These are phyloP conservation scores for Leptodontidium sp. DNA, from an alignment of 2,329 filamentous ascomycete genomes.

Conservation along the genomic window DNA sequence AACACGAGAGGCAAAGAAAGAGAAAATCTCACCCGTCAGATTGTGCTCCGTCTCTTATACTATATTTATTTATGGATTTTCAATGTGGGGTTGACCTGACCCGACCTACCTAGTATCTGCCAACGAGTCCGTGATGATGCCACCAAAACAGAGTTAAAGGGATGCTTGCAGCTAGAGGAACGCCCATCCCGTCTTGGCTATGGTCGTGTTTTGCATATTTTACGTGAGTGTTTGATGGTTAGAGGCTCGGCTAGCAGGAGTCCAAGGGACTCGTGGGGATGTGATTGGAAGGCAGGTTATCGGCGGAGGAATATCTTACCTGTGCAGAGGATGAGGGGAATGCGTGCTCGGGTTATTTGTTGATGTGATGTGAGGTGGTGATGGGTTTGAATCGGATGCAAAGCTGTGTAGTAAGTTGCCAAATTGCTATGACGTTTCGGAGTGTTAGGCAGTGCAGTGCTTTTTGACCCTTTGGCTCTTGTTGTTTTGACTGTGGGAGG, in stretches of 20 bases:
- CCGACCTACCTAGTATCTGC: neutral
- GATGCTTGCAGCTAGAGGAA: neutral
- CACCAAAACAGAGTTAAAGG: neutral
- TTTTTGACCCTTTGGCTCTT: neutral
- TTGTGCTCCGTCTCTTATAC: neutral
- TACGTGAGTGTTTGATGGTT: neutral
- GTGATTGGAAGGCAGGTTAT: neutral
- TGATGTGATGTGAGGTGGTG: neutral
- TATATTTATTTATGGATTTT: too few relatives aligned
- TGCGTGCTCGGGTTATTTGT: neutral
- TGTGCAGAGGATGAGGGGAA: neutral
- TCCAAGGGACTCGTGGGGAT: neutral
- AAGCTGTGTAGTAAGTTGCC: neutral
- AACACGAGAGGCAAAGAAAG: neutral
- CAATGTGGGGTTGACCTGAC: constrained; percentile 3
- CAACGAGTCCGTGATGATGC: neutral
- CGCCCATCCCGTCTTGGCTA: constrained; percentile 11
- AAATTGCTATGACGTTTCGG: neutral
- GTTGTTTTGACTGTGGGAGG: neutral
- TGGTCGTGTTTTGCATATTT: neutral
- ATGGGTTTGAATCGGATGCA: neutral
- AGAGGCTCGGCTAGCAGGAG: neutral
- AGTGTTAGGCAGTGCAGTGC: neutral
- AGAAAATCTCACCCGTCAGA: neutral
- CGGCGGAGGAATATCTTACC: neutral